phyloP scores from a whole-genome alignment of 768 basidiomycete genomes.

The Auriculariales sp. region DNA sequence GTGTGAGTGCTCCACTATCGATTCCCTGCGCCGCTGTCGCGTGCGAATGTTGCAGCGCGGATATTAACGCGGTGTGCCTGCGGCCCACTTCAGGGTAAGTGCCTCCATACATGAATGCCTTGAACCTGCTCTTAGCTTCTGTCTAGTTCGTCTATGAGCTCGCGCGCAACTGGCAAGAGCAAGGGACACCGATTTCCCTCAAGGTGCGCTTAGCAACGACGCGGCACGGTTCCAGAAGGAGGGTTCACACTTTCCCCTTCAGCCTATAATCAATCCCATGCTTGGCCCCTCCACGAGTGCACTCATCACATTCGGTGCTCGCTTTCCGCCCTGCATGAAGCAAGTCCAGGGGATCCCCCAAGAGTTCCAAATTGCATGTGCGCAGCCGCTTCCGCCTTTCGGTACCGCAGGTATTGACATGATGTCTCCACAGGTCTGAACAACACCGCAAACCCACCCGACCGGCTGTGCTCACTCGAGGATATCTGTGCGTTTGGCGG shows the following conservation, averaged over 20 bases:
- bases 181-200: conserved; percentile 76
- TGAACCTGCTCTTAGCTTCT: too few species aligned
- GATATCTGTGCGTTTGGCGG: conserved; percentile 86
- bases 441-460: conserved; percentile 69
- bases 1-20: conserved; percentile 13
- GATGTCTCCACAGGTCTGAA: conserved; percentile 42
- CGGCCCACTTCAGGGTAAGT: too few species aligned
- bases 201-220: conserved; percentile 42
- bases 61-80: too few species aligned
- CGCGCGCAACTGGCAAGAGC: conserved; percentile 54
- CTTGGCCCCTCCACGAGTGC: conserved; percentile 78
- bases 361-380: conserved; percentile 45
- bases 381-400: conserved; percentile 12
- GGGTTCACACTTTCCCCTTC: not conserved
- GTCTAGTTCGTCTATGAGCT: conserved; percentile 76
- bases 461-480: conserved; percentile 56
- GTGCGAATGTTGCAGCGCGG: too few species aligned
- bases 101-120: too few species aligned
- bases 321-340: conserved; percentile 92
- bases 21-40: too few species aligned
- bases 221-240: too few species aligned
- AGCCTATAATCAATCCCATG: conserved; percentile 82
- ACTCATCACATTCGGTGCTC: conserved; percentile 72
- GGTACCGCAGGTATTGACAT: conserved; percentile 9
- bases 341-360: conserved; percentile 38